Conservation (phyloP, 129 eudicot genomes). For the Chrysanthemum seticuspe region DNA sequence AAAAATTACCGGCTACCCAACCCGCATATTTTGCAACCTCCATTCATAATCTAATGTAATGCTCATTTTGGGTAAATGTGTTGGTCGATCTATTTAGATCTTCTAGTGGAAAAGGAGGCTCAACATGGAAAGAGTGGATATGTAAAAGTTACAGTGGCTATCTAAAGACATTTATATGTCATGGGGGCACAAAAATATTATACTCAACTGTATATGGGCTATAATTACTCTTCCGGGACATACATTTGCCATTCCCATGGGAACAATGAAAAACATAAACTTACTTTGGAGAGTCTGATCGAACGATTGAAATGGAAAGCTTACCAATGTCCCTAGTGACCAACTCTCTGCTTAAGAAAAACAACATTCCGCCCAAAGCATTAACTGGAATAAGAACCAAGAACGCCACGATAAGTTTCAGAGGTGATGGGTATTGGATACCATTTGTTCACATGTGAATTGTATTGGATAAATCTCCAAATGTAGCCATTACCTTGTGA, state of each 20-base stretch:
- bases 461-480: no score
- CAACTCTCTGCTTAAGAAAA: constrained; percentile 32
- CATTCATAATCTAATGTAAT: background rate
- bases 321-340: constrained; percentile 45
- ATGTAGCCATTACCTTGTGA: no score
- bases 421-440: no score
- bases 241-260: background rate
- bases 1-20: no score
- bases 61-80: background rate
- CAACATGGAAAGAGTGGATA: background rate
- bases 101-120: background rate
- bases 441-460: no score
- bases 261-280: constrained; percentile 21
- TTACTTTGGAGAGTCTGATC: constrained; percentile 35
- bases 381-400: constrained; percentile 42
- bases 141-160: background rate
- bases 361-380: constrained; percentile 35
- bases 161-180: background rate
- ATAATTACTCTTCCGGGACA: background rate
- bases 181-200: background rate
- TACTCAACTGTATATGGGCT: background rate
- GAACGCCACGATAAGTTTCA: constrained; percentile 21
- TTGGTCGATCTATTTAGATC: background rate
- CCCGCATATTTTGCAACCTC: background rate
- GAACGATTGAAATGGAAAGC: constrained; percentile 49